These are phyloP conservation scores for Cordyceps cateniannulata DNA, from an alignment of 2,329 filamentous ascomycete genomes.

Conservation along the genomic window DNA sequence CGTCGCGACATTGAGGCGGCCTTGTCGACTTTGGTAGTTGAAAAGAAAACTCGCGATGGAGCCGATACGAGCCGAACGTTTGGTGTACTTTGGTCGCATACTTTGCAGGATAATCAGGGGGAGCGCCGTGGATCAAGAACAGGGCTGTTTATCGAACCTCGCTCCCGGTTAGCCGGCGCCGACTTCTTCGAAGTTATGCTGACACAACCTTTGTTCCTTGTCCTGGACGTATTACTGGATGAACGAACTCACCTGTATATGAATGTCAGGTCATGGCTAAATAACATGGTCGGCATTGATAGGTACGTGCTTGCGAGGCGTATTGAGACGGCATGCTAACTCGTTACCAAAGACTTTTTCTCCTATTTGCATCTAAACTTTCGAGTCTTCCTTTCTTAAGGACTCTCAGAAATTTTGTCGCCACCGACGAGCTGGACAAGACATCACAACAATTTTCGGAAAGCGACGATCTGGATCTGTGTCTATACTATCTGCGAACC, in stretches of 20 bases:
- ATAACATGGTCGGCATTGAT: slow-evolving; percentile 56
- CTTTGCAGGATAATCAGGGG: slow-evolving; percentile 51
- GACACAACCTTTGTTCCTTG: slow-evolving; percentile 70
- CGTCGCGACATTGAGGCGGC: slow-evolving; percentile 76
- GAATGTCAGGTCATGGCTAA: slow-evolving; percentile 75
- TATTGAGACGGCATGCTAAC: neutral
- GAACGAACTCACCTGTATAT: slow-evolving; percentile 68
- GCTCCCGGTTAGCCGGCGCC: slow-evolving; percentile 43
- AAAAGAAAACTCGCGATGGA: slow-evolving; percentile 34
- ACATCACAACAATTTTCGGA: slow-evolving; percentile 30
- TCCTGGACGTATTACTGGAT: slow-evolving; percentile 71
- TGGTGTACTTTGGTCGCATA: slow-evolving; percentile 76
- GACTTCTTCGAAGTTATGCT: slow-evolving; percentile 68
- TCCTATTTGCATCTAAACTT: slow-evolving; percentile 54
- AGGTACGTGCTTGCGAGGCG: slow-evolving; percentile 39
- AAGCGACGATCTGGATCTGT: slow-evolving; percentile 67
- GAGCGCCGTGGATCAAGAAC: slow-evolving; percentile 45
- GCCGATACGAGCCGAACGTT: slow-evolving; percentile 65
- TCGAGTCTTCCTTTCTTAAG: slow-evolving; percentile 47
- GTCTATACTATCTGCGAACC: slow-evolving; percentile 70
- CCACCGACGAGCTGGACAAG: slow-evolving; percentile 15
- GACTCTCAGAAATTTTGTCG: slow-evolving; percentile 15
- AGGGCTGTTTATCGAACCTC: neutral
- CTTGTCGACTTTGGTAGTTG: slow-evolving; percentile 62
- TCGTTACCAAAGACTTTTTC: slow-evolving; percentile 49